Percentiles rank a stretch among this genome's conserved stretches.
phyloP scores from a whole-genome alignment of 164 flowering plant genomes.

The Pachysandra terminalis region DNA sequence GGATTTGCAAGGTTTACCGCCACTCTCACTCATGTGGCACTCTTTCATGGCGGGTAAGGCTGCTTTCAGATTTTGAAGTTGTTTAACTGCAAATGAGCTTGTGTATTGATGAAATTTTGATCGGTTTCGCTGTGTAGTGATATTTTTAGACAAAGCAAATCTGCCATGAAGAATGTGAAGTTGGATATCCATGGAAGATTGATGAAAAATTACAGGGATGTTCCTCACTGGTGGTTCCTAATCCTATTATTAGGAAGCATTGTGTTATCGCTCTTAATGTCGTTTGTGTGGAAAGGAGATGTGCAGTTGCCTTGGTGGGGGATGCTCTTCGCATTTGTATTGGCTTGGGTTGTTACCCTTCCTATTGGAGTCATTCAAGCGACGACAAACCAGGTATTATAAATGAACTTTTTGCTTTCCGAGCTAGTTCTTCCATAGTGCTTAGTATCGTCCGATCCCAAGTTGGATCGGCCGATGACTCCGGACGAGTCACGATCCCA shows the following conservation, averaged over 20 bases:
- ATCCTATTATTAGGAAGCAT: background rate
- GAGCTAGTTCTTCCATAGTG: background rate
- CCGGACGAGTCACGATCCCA: too few relatives aligned
- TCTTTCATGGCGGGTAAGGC: constrained; percentile 81
- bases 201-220: constrained; percentile 46
- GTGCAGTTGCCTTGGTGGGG: constrained; percentile 97
- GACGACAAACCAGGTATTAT: constrained; percentile 84
- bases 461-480: too few relatives aligned
- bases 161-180: constrained; percentile 60
- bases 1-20: constrained; percentile 91
- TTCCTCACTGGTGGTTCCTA: constrained; percentile 5
- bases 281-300: constrained; percentile 52
- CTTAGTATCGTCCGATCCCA: too few relatives aligned
- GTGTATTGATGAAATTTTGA: background rate
- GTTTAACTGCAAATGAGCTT: too few relatives aligned
- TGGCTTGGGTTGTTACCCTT: constrained; percentile 81
- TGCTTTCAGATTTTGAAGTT: background rate
- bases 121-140: constrained; percentile 43
- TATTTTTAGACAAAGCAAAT: constrained; percentile 68
- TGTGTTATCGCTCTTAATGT: background rate
- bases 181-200: constrained; percentile 70
- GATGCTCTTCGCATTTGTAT: constrained; percentile 71
- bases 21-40: constrained; percentile 79
- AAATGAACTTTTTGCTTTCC: background rate
- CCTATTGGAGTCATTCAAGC: constrained; percentile 98